Evolutionary conservation across 139 green algal genomes (phyloP), one percentile per base, ranked within the genome.

Genomic region (Closterium sp.): DNA sequence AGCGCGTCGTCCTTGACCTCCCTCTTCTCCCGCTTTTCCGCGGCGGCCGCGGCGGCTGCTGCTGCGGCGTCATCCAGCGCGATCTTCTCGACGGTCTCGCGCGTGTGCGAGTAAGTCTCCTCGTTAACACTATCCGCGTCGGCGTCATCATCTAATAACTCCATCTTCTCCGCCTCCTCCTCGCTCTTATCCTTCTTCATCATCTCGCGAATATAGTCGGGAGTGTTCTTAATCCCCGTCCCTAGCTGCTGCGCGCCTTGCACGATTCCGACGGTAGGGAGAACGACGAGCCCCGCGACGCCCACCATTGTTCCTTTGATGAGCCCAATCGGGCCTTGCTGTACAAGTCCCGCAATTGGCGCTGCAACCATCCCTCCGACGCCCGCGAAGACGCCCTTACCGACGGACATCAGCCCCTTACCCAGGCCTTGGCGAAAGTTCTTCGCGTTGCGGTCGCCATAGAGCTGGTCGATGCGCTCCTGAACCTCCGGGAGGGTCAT

Each of bases 1-100:
- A 94, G 85, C 85, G 94, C 90, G 5, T 88, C 94, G 64, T 94
- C 92, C 88, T 90, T 93, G 0, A 86, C 83, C 83, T 86, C 83
- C 83, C 35, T 10, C 28, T 69, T 32, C n/a, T 91, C 28, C 16
- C 88, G 88, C 0, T 43, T 90, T n/a, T 88, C 33, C 9, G 31
- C 7, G 0, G 88, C 88, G 8, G 32, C 33, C n/a, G n/a, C n/a
- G n/a, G n/a, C n/a, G n/a, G n/a, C 2, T 23, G 16, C 3, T 16
- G 35, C 34, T 21, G 35, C 12, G 21, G 16, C 88, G 1, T 32
- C n/a, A 12, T 43, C 88, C 8, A 91, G 31, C 30, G 88, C 66
- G 87, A 91, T 19, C n/a, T 43, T 36, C 33, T 86, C 88, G 8
- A 91, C 32, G 16, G 88, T 23, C 28, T 88, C 34, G 32, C 69